Evolutionary conservation across 164 flowering plant genomes (phyloP).

Genomic region (Magnolia sinica): DNA sequence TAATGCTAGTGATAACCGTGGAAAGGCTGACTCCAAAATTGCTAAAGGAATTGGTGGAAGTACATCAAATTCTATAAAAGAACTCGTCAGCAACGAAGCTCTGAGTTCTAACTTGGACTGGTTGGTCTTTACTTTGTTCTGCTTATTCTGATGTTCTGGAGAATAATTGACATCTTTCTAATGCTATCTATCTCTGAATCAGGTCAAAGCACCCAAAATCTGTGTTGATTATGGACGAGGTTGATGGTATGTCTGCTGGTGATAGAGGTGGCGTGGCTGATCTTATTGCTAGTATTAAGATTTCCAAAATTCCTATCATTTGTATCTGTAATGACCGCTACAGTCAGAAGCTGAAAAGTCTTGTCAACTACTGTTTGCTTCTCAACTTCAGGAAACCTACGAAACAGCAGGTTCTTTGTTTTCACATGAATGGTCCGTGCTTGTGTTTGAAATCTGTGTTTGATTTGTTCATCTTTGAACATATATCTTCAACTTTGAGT

Average conservation of each 20-base stretch:
- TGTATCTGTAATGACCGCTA: slow-evolving; percentile 98
- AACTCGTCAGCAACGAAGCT: slow-evolving; percentile 85
- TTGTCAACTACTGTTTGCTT: slow-evolving; percentile 76
- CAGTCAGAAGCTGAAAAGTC: slow-evolving; percentile 93
- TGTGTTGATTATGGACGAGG: slow-evolving; percentile 97
- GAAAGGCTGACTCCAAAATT: slow-evolving; percentile 87
- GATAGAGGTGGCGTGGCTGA: slow-evolving; percentile 98
- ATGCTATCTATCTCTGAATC: slow-evolving; percentile 14
- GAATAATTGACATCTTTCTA: background rate
- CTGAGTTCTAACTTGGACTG: slow-evolving; percentile 50
- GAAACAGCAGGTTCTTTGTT: slow-evolving; percentile 73
- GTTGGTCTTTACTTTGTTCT: slow-evolving; percentile 37
- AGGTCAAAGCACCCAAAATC: slow-evolving; percentile 72
- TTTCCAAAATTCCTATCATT: slow-evolving; percentile 89
- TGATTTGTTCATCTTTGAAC: background rate
- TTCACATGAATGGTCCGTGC: background rate
- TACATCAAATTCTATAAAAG: slow-evolving; percentile 89
- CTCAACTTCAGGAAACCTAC: slow-evolving; percentile 91
- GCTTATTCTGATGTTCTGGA: background rate
- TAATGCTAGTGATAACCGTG: slow-evolving; percentile 99
- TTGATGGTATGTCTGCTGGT: slow-evolving; percentile 99
- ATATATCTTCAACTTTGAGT: background rate
- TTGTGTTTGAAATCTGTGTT: background rate
- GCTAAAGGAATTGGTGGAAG: slow-evolving; percentile 85
- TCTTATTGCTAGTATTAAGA: slow-evolving; percentile 91